Evolutionary conservation across 2,329 filamentous ascomycete species (phyloP), one percentile per base, ranked within the genome.

Genomic region (Cladosporium phlei): DNA sequence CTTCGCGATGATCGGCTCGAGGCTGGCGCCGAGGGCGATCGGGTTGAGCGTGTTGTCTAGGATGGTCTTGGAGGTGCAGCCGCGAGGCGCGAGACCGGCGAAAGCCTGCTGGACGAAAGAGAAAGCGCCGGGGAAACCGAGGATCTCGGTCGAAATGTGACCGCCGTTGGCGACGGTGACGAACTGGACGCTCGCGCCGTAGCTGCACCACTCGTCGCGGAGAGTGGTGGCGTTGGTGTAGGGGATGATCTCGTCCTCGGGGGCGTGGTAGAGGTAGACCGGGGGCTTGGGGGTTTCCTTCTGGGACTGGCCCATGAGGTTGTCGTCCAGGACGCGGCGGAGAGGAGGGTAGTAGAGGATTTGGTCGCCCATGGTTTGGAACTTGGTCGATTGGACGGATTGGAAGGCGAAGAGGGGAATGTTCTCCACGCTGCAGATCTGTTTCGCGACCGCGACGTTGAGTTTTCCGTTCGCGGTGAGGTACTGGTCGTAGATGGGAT

Each of bases 251-350:
- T 63, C 59, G 29, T 63, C 44, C 14, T 14, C 11, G 8, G 38
- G 22, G 2, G 59, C 57, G 44, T 63, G 60, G 48, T 52, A 62
- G 24, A 62, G 38, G 32, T 54, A 59, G 1, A 63, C 55, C 4
- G 60, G 60, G 2, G 50, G 58, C 9, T 35, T 54, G 2, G 60
- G 60, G 1, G 54, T 61, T 16, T 59, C 55, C 21, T 50, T 46
- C 2, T 33, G n/a, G 24, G 43, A 46, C 2, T 45, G 20, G 7
- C 59, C 60, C 59, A 62, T 59, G 11, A 50, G 49, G 16, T 52
- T 53, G 19, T 51, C 14, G 11, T 38, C 39, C 3, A 62, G 38
- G 8, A 60, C 50, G 1, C 11, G 17, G 1, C 35, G 43, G 16
- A 63, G 43, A 5, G 52, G 50, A 1, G 55, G 55, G 12, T 62